Percentiles rank a stretch among this genome's conserved stretches.
phyloP scores from a whole-genome alignment of 1,139 yeast species.

The Scheffersomyces cryptocercus region DNA sequence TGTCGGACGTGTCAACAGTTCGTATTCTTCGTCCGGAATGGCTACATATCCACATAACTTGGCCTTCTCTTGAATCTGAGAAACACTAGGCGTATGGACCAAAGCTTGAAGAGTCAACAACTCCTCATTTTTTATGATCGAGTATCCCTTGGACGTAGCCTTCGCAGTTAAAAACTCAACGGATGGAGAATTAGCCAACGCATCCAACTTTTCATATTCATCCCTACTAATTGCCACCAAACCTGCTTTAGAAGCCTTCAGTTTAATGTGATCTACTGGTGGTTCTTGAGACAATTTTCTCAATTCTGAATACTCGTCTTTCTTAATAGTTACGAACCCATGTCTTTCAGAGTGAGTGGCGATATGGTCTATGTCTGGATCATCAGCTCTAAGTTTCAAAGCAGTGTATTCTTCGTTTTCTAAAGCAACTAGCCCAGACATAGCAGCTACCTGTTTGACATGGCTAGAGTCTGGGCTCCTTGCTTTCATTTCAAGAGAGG shows the following conservation, averaged over 20 bases:
- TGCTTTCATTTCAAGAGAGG: constrained; percentile 11
- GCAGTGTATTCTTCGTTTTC: constrained; percentile 8
- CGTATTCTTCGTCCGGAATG: constrained; percentile 18
- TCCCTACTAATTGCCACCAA: constrained; percentile 8
- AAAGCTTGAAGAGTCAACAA: neutral
- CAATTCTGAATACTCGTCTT: constrained; percentile 8
- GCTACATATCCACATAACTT: constrained; percentile 17
- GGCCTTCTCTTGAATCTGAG: constrained; percentile 19
- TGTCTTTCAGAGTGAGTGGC: constrained; percentile 7
- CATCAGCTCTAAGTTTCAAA: constrained; percentile 7
- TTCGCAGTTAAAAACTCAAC: constrained; percentile 12
- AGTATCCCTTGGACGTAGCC: constrained; percentile 2
- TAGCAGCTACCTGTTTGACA: constrained; percentile 8
- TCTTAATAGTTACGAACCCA: constrained; percentile 16
- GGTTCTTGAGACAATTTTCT: constrained; percentile 23
- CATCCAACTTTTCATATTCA: constrained; percentile 16
- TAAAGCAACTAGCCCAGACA: constrained; percentile 5
- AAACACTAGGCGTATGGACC: constrained; percentile 1
- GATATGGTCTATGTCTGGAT: neutral
- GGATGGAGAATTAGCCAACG: constrained; percentile 9
- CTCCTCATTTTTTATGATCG: constrained; percentile 2
- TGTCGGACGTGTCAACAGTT: constrained; percentile 12
- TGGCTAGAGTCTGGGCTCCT: constrained; percentile 10
- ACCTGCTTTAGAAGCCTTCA: constrained; percentile 12
- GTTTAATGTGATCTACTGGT: constrained; percentile 22